Evolutionary conservation across 805 yeast species (phyloP).

Genomic region (Yarrowia divulgata): DNA sequence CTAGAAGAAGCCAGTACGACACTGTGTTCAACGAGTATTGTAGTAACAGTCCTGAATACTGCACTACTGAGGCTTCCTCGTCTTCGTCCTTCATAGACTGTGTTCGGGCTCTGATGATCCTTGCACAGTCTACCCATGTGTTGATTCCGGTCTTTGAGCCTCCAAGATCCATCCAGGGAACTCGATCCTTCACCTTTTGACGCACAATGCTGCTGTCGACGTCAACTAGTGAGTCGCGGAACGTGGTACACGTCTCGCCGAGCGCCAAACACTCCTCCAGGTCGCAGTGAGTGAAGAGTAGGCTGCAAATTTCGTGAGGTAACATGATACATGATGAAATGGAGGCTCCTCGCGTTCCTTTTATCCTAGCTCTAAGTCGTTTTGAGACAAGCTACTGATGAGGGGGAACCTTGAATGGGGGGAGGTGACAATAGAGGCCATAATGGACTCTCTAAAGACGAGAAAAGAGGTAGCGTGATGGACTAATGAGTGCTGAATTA

Average conservation of each 20-base stretch:
- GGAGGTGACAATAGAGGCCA: background rate
- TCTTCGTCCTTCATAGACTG: conserved; percentile 9
- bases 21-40: conserved; percentile 8
- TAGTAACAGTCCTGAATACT: conserved; percentile 4
- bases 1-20: conserved; percentile 3
- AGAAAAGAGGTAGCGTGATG: no score
- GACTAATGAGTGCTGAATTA: background rate
- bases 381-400: conserved; percentile 20
- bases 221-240: conserved; percentile 11
- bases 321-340: conserved; percentile 1
- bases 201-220: conserved; percentile 10
- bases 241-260: conserved; percentile 16
- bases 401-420: conserved; percentile 21
- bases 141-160: conserved; percentile 2
- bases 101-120: conserved; percentile 4
- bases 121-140: conserved; percentile 14
- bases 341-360: background rate
- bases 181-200: conserved; percentile 3
- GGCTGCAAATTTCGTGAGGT: conserved; percentile 30
- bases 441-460: no score
- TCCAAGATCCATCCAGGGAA: conserved; percentile 20
- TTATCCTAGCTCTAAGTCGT: background rate
- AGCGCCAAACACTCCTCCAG: conserved; percentile 18
- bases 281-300: conserved; percentile 1
- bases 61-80: conserved; percentile 11